Conservation (phyloP, 176 grass and related monocot species). For the Eleusine coracana region DNA sequence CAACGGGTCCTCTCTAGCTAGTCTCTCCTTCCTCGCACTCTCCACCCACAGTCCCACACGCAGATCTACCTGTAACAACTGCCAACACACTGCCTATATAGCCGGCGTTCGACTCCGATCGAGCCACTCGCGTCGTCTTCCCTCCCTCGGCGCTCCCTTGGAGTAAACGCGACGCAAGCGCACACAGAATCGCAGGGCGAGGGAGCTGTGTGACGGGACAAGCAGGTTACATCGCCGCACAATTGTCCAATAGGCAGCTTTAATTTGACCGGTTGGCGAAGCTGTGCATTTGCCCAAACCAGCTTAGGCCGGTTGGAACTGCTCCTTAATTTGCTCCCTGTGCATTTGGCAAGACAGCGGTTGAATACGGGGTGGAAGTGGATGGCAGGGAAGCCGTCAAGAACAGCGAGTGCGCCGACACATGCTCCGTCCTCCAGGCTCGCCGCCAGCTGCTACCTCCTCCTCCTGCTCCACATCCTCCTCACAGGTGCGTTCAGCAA, state of each 20-base stretch:
- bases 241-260: neutral
- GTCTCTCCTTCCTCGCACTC: constrained; percentile 17
- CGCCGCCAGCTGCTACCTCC: neutral
- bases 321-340: neutral
- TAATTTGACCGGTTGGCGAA: too few species aligned
- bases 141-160: too few species aligned
- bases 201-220: too few species aligned
- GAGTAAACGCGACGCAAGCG: neutral
- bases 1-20: neutral
- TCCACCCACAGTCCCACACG: neutral
- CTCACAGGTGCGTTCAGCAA: constrained; percentile 24
- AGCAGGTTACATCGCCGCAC: neutral
- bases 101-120: neutral
- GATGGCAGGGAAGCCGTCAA: constrained; percentile 27
- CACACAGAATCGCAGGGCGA: neutral
- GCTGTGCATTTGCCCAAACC: too few species aligned
- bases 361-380: neutral
- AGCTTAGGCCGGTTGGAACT: too few species aligned
- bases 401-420: neutral
- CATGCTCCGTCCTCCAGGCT: neutral
- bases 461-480: constrained; percentile 25
- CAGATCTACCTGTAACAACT: neutral
- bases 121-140: too few species aligned
- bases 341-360: neutral
- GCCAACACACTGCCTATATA: constrained; percentile 11